These are phyloP conservation scores for Ascochyta pisi DNA, from an alignment of 2,329 filamentous ascomycete species.

Conservation along the genomic window DNA sequence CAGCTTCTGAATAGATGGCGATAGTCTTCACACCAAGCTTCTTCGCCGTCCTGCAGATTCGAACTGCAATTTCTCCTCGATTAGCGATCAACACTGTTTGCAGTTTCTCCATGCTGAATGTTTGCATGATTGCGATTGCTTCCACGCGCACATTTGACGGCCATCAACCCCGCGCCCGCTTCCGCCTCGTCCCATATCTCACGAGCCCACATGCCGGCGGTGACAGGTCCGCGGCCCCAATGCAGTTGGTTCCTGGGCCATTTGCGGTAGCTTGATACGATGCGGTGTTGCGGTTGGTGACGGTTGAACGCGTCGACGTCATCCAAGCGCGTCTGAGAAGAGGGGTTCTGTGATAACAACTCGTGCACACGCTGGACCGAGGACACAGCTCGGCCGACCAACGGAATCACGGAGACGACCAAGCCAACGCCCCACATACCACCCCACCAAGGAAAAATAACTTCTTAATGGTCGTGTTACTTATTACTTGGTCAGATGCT, in stretches of 20 bases:
- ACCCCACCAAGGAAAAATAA: too few relatives aligned
- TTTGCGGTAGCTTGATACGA: constrained; percentile 8
- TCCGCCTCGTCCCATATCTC: constrained; percentile 7
- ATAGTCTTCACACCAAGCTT: constrained; percentile 60
- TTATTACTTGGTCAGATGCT: too few relatives aligned
- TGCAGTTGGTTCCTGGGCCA: constrained; percentile 2
- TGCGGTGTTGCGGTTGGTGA: constrained; percentile 17
- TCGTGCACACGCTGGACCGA: constrained; percentile 4
- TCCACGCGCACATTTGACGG: neutral
- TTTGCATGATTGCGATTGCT: constrained; percentile 2
- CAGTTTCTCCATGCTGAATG: constrained; percentile 51
- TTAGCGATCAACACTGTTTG: constrained; percentile 65
- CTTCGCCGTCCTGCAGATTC: constrained; percentile 61
- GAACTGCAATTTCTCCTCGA: constrained; percentile 63
- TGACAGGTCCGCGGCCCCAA: neutral
- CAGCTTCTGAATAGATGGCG: constrained; percentile 64
- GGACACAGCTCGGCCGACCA: too few relatives aligned
- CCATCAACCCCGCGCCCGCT: constrained; percentile 11
- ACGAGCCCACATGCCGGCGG: constrained; percentile 1
- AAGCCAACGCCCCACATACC: too few relatives aligned
- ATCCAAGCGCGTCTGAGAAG: constrained; percentile 13
- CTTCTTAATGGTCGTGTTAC: rapidly evolving
- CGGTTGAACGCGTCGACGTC: constrained; percentile 21
- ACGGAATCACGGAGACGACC: too few relatives aligned
- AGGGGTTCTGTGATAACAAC: constrained; percentile 21